Base-by-base conservation (phyloP, 768 basidiomycete species). In the Dacryopinax primogenitus region DNA sequence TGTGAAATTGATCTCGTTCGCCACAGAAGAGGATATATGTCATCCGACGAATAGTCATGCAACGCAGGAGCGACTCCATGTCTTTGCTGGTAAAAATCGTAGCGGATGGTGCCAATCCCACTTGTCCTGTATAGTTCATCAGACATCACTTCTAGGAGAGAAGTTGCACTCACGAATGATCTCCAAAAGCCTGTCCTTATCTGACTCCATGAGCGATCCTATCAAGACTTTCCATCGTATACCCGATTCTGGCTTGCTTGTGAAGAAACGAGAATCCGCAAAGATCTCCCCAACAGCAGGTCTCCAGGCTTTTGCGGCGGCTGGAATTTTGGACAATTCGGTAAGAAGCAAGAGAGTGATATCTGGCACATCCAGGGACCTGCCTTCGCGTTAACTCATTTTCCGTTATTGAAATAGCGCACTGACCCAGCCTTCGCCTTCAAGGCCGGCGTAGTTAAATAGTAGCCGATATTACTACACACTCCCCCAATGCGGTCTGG, bases 1-100 rank as follows among this genome's bases (percentile, higher is more conserved):
- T 85, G 62, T 98, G 75, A 76, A 90, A 96, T 63, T 91, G 86
- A 71, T 99, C 95, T 76, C 88, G 89, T 69, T 93, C 92, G 15
- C 87, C 91, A 0, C 88, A 78, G 64, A 92, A 85, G n/a, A 99
- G 74, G 33, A 88, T 82, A 71, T 90, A 91, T 3, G 93, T 91
- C 39, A 98, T 77, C 33, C 95, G 81, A 41, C 96, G 84, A 21
- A 99, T 78, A 71, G 90, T 93, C 63, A 93, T 77, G 1, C 92
- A 92, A 28, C 92, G 84, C 30, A 87, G 77, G 0, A 92, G 77
- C 83, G 89, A 94, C 76, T 99, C 96, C 64, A 92, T 90, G 73
- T 98, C 96, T 51, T 88, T 80, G 71, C 92, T 98, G 33, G 92
- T 87, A 75, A 99, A 99, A 64, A 99, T 96, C 71, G 96, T 98